Percentiles rank a stretch among this genome's conserved stretches.
Evolutionary conservation across 1,139 yeast species (phyloP).

Genomic region (Saccharomycopsis hybrid): DNA sequence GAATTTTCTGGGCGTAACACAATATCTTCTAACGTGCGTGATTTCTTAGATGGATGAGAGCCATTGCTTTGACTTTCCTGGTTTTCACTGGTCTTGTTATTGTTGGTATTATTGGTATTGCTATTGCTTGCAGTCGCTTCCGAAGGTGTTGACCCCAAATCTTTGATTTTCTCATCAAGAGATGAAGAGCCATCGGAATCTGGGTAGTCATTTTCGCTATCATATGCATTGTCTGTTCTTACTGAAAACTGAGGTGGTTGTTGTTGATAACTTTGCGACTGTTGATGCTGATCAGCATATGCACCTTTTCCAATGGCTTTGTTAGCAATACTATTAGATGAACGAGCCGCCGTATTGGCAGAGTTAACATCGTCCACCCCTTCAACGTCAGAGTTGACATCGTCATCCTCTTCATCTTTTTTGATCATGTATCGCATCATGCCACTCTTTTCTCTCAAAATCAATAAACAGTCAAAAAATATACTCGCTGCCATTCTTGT

Average conservation of each 20-base stretch:
- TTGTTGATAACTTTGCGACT: too few relatives aligned
- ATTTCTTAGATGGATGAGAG: slow-evolving; percentile 29
- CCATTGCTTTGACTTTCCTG: slow-evolving; percentile 23
- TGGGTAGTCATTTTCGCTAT: slow-evolving; percentile 24
- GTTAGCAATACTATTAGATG: too few relatives aligned
- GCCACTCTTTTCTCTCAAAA: slow-evolving; percentile 80
- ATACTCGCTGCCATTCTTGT: slow-evolving; percentile 90
- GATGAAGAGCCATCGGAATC: slow-evolving; percentile 24
- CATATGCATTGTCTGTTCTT: too few relatives aligned
- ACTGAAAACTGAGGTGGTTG: too few relatives aligned
- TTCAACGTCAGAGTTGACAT: slow-evolving; percentile 26
- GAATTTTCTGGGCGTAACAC: slow-evolving; percentile 54
- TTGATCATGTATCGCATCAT: slow-evolving; percentile 53
- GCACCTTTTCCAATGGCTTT: too few relatives aligned
- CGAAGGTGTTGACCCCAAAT: slow-evolving; percentile 20
- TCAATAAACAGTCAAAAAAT: slow-evolving; percentile 83
- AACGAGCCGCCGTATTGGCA: too few relatives aligned
- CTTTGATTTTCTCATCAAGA: slow-evolving; percentile 23
- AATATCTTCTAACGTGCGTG: slow-evolving; percentile 42
- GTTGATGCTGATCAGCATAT: too few relatives aligned
- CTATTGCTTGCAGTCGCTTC: slow-evolving; percentile 27
- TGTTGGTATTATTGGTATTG: background rate
- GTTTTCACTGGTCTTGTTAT: slow-evolving; percentile 23
- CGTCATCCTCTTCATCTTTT: slow-evolving; percentile 26
- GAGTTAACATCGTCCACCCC: slow-evolving; percentile 21